phyloP scores from a whole-genome alignment of 169 alveolate species.

The Eimeria brunetti region DNA sequence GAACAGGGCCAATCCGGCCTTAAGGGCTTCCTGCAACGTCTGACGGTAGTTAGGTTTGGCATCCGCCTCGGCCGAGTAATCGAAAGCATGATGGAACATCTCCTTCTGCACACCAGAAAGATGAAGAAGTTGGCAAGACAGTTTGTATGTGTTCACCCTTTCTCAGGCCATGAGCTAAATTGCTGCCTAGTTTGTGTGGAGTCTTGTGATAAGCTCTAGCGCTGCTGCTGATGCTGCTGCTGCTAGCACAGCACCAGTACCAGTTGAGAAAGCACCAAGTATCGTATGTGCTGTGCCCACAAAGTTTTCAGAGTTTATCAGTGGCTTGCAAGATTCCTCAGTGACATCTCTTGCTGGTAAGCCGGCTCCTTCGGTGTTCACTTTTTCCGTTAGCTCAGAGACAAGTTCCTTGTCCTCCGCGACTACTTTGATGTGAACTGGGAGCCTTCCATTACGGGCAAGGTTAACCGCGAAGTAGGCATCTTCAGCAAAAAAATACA shows the following conservation, averaged over 20 bases:
- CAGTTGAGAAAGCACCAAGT: not conserved
- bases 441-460: not conserved
- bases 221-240: not conserved
- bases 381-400: not conserved
- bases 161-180: too few relatives aligned
- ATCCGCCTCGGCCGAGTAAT: not conserved
- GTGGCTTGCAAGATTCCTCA: not conserved
- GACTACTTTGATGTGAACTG: not conserved
- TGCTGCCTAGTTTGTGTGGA: too few relatives aligned
- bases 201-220: too few relatives aligned
- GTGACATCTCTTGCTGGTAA: too few relatives aligned
- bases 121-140: not conserved
- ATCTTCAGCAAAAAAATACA: not conserved
- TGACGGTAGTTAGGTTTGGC: not conserved
- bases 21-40: too few relatives aligned
- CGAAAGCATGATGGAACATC: not conserved
- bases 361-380: not conserved
- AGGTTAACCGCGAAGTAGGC: not conserved
- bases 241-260: not conserved
- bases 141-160: too few relatives aligned
- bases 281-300: not conserved
- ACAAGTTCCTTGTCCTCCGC: not conserved
- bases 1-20: too few relatives aligned
- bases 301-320: not conserved
- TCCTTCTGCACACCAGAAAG: not conserved